A percentile compares a stretch with the other conserved stretches of the same genome.
Conservation (phyloP, 441 rosid genomes). For the Brassica hybrid region DNA sequence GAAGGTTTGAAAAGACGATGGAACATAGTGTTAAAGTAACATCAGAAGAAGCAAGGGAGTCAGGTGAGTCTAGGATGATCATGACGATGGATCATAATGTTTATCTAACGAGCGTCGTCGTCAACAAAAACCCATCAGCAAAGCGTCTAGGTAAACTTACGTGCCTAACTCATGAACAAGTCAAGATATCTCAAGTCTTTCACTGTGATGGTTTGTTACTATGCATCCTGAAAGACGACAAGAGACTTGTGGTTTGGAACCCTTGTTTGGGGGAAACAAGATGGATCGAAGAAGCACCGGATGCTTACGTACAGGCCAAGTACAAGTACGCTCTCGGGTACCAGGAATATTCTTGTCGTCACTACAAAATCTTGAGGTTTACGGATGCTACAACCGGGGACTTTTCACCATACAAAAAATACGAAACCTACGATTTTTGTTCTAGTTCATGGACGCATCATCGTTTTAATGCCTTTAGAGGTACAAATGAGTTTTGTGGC, state of each 20-base stretch:
- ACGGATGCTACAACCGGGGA: background rate
- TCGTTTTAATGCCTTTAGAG: too few species aligned
- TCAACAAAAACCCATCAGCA: background rate
- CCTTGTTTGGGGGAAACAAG: background rate
- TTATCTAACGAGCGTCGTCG: background rate
- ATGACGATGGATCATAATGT: background rate
- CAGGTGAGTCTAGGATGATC: background rate
- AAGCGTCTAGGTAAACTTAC: background rate
- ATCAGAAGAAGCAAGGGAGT: background rate
- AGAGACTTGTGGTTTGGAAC: background rate
- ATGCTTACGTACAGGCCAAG: background rate
- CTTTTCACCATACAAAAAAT: background rate
- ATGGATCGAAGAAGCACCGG: background rate
- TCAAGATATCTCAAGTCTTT: background rate
- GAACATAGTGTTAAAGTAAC: background rate
- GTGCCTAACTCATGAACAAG: background rate
- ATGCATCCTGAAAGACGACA: background rate
- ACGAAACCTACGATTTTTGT: background rate
- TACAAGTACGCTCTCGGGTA: conserved; percentile 7
- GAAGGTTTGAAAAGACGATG: background rate
- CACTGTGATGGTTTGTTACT: background rate
- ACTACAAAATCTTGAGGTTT: conserved; percentile 1
- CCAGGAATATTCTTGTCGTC: background rate
- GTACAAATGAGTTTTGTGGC: background rate
- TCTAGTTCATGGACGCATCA: background rate